Conservation (phyloP, 495 filamentous ascomycete species). For the Evernia prunastri region DNA sequence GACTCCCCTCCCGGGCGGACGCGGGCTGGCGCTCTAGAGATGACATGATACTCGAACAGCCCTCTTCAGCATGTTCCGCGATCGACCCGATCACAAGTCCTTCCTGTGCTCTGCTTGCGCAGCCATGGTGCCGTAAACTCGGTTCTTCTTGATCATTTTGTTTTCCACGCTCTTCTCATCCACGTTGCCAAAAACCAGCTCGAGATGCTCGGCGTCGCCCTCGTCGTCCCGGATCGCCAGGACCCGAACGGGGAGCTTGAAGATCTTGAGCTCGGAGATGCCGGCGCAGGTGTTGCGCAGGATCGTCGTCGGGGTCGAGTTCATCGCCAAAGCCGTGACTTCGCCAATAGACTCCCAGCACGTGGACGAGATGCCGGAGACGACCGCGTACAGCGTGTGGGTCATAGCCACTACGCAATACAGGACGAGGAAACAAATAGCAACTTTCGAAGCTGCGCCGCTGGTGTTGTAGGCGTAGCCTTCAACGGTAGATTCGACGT, state of each 20-base stretch:
- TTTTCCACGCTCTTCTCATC: slow-evolving; percentile 3
- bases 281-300: slow-evolving; percentile 24
- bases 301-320: slow-evolving; percentile 17
- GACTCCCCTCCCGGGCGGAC: too few species aligned
- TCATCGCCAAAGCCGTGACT: slow-evolving; percentile 21
- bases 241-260: slow-evolving; percentile 19
- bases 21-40: too few species aligned
- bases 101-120: too few species aligned
- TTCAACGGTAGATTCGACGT: slow-evolving; percentile 12
- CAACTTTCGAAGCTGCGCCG: slow-evolving; percentile 9
- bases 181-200: slow-evolving; percentile 21
- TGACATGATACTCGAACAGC: too few species aligned
- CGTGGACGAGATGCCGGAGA: slow-evolving; percentile 19
- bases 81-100: too few species aligned
- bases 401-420: slow-evolving; percentile 16
- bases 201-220: slow-evolving; percentile 20
- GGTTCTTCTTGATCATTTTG: slow-evolving; percentile 18
- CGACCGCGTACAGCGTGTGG: slow-evolving; percentile 18
- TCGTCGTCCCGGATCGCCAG: slow-evolving; percentile 12
- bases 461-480: slow-evolving; percentile 21
- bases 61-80: too few species aligned
- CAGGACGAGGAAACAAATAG: slow-evolving; percentile 10
- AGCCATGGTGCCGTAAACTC: slow-evolving; percentile 21
- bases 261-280: slow-evolving; percentile 21
- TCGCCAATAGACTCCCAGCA: slow-evolving; percentile 24